Evolutionary conservation across 768 basidiomycete species (phyloP), one percentile per base, ranked within the genome.

Genomic region (Leccinellum rugosiceps): DNA sequence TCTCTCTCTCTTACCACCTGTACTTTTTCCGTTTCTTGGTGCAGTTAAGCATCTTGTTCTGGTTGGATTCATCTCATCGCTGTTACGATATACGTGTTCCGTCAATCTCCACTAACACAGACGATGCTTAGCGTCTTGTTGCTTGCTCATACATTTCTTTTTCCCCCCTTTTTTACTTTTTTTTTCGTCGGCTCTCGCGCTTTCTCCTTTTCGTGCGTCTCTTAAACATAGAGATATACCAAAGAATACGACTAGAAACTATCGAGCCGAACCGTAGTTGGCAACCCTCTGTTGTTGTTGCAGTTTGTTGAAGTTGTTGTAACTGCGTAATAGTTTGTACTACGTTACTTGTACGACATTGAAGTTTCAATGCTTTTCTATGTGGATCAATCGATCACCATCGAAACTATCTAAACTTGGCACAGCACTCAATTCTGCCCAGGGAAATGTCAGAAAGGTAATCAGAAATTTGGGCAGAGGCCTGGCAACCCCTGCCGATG

Each of bases 161-260:
- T 56, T n/a, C 15, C 0, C 21, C 25, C 45, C 25, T 17, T 46
- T 15, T 46, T 26, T 6, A 32, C 32, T 14, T 46, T 21, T 19
- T 1, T 25, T 28, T 28, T 28, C 15, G 17, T 43, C 10, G 41
- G n/a, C 23, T 19, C 17, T 46, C 48, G 28, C 15, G 51, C 52
- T 31, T 10, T 53, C 47, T 38, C 21, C 41, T 50, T 58, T 34
- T 14, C n/a, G 13, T 25, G 23, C 57, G 28, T 28, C 50, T 50
- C 45, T 38, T 43, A 19, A 52, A 63, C 41, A 56, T 70, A 58
- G 60, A 68, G 43, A 57, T 59, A 68, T 68, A 68, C 67, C 66
- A 68, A 53, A 45, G 58, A 59, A 57, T 26, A 35, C 46, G 57
- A 50, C 19, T 63, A 66, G 65, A 66, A 46, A 43, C 34, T 26